Base-by-base conservation (phyloP, 2,329 filamentous ascomycete species). In the Macrophomina tecta region DNA sequence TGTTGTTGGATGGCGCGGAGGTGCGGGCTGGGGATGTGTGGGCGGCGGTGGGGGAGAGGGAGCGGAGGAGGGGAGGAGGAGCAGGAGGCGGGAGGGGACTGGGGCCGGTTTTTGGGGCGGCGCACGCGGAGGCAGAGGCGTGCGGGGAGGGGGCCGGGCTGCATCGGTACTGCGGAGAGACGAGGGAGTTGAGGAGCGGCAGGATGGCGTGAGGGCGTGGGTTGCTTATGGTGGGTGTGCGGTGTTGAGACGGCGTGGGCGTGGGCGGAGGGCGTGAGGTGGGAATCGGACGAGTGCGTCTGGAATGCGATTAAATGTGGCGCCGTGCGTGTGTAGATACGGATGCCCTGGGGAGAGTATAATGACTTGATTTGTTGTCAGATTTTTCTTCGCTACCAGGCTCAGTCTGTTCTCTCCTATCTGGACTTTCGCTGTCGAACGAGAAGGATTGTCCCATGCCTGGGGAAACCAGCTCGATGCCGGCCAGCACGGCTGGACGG, bases 141-240 rank as follows among this genome's bases (percentile, higher is more conserved):
- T 62, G 58, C 12, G 58, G 8, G 16, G 58, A 30, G 30, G 58
- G 12, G 6, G 58, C 6, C 1, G 56, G 40, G 30, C 30, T 62
- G 58, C 58, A 62, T 62, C 11, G 58, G n/a, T 62, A 62, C 11
- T 62, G 58, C 30, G 1, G n/a, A 2, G 42, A 16, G 58, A 62
- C 58, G 45, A 49, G 58, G 30, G 58, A 49, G 45, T 23, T 62
- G 58, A 49, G 58, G 30, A 48, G 42, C 23, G 23, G 23, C 23
- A 23, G 23, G 23, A 3, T 23, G 14, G 18, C 4, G 58, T 16
- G n/a, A 7, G 9, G 11, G 16, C 14, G 4, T 3, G 42, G 23
- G 23, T 23, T 23, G 23, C 2, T 23, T 23, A 16, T 9, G 53
- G 36, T 4, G 18, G 53, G 8, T 32, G 53, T 9, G 4, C 36